A percentile compares a stretch with the other conserved stretches of the same genome.
Conservation (phyloP, 768 basidiomycete species). For the Neoboletus brunneissimus region DNA sequence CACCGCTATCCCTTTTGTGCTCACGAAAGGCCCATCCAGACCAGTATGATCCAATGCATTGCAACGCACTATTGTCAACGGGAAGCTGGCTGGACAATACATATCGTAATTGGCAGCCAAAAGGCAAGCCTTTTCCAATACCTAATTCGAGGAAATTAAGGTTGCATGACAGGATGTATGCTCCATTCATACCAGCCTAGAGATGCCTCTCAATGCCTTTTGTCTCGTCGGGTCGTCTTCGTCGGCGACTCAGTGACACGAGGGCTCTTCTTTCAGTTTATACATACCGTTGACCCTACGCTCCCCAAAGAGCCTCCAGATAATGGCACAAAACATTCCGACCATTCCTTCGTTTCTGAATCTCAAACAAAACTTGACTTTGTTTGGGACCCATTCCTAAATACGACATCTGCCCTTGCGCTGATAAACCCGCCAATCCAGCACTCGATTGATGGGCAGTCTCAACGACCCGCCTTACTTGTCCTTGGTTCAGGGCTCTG, state of each 20-base stretch:
- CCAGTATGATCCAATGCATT: slow-evolving; percentile 68
- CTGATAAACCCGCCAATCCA: slow-evolving; percentile 34
- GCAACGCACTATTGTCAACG: slow-evolving; percentile 62
- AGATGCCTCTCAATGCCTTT: slow-evolving; percentile 55
- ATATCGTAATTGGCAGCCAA: slow-evolving; percentile 81
- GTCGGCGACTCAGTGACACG: slow-evolving; percentile 85
- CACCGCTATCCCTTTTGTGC: not conserved
- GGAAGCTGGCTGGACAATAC: slow-evolving; percentile 77
- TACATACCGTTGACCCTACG: slow-evolving; percentile 54
- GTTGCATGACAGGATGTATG: slow-evolving; percentile 65
- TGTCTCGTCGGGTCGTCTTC: slow-evolving; percentile 64
- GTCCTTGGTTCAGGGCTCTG: slow-evolving; percentile 86
- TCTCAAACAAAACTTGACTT: slow-evolving; percentile 55
- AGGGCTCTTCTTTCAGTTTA: slow-evolving; percentile 73
- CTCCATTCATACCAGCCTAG: slow-evolving; percentile 58
- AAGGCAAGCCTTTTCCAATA: slow-evolving; percentile 47
- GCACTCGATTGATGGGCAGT: slow-evolving; percentile 3
- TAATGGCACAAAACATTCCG: slow-evolving; percentile 65
- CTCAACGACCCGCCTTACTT: slow-evolving; percentile 56
- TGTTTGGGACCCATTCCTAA: slow-evolving; percentile 88
- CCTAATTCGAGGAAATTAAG: slow-evolving; percentile 5
- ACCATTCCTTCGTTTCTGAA: slow-evolving; percentile 50
- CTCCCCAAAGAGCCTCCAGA: slow-evolving; percentile 52
- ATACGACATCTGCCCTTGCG: slow-evolving; percentile 53
- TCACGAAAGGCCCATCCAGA: slow-evolving; percentile 41